Base-by-base conservation (phyloP, 164 flowering plant genomes). In the Chloranthus sessilifolius region DNA sequence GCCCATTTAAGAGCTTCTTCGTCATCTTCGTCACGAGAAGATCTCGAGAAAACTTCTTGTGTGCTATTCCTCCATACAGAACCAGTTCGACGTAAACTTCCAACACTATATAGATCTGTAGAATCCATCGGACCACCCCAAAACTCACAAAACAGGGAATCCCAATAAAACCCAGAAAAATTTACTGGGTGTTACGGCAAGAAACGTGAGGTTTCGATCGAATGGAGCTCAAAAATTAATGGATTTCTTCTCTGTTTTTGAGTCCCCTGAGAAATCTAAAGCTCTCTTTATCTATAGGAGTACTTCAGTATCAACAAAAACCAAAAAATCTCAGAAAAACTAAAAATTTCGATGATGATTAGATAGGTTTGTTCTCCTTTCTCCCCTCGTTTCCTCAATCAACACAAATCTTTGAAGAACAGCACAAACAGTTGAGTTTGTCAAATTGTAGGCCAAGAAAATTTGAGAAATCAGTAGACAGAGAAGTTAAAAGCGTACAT, bases 1-100 rank as follows among this genome's bases (percentile, higher is more conserved):
- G 91, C 95, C 95, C 95, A 82, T 61, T 56, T 81, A 1, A 87
- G 71, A 19, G 85, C 95, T 47, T 83, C 95, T 54, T 87, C 91
- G 33, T 87, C 89, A 24, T 83, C 83, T 53, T 76, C 82, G 7
- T 58, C 78, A 24, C 69, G 23, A 7, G 69, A 42, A 16, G 84
- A 83, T 29, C 69, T 55, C 0, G 89, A 82, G 29, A 85, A 77
- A 3, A 61, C 69, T 5, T 75, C 81, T 19, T 23, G 21, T 0
- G 64, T 45, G 5, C 26, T 60, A 59, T 56, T 71, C 47, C 78
- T 77, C 82, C 85, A 74, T 17, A 59, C n/a, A 36, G 80, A 50
- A 57, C 65, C 67, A 6, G 48, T 61, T 14, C 53, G 30, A 9
- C 80, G 60, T 5, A 72, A 48, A 51, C 90, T 72, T 27, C 61